Percentiles rank a stretch among this genome's conserved stretches.
phyloP scores from a whole-genome alignment of 2,329 filamentous ascomycete genomes.

The Xenoacremonium recifei region DNA sequence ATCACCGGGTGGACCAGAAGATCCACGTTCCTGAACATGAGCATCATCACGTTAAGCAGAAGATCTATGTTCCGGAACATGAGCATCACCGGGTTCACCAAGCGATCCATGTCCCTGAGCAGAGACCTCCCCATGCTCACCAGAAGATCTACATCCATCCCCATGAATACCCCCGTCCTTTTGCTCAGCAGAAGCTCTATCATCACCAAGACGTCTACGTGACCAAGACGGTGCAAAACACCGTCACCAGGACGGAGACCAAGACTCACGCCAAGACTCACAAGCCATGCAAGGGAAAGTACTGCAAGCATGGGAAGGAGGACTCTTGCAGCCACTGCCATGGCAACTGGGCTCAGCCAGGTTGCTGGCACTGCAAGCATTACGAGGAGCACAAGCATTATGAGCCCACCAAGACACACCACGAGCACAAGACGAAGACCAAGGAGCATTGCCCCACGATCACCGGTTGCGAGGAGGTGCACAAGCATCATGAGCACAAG shows the following conservation, averaged over 20 bases:
- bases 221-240: conserved; percentile 3
- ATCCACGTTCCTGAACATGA: conserved; percentile 14
- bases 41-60: conserved; percentile 10
- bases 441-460: neutral
- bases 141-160: conserved; percentile 7
- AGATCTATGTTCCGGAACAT: neutral
- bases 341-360: neutral
- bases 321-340: neutral
- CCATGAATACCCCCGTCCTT: conserved; percentile 8
- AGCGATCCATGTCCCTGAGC: neutral
- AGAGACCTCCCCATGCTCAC: neutral
- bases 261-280: conserved; percentile 2
- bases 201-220: conserved; percentile 21
- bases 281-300: neutral
- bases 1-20: conserved; percentile 1
- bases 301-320: neutral
- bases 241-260: conserved; percentile 10
- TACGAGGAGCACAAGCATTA: neutral
- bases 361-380: neutral
- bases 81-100: conserved; percentile 8
- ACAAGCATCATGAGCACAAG: neutral
- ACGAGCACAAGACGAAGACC: neutral
- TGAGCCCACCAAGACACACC: neutral
- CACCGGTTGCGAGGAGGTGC: neutral
- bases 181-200: conserved; percentile 22